Conservation (phyloP, 345 rosid genomes). For the Sisymbrium altissimum region DNA sequence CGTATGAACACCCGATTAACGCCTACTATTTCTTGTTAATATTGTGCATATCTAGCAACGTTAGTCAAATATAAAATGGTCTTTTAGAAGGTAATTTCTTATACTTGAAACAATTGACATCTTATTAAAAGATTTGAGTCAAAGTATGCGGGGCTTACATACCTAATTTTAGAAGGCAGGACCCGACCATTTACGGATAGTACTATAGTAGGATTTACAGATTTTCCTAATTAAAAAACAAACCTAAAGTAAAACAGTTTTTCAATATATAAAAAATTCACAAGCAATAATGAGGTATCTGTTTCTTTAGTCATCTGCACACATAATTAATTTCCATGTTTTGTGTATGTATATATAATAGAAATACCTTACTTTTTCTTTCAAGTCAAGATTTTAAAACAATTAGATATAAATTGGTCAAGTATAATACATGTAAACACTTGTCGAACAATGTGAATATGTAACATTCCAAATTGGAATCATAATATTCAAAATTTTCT, state of each 20-base stretch:
- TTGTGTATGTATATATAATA: not conserved
- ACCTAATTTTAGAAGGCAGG: not conserved
- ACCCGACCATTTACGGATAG: not conserved
- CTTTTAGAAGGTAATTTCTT: not conserved
- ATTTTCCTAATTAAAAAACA: not conserved
- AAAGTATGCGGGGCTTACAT: not conserved
- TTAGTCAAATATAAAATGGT: not conserved
- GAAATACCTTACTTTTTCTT: not conserved
- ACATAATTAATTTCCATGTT: not conserved
- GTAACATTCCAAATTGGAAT: no score
- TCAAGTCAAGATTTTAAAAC: not conserved
- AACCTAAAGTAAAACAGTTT: not conserved
- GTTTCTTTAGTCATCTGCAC: not conserved
- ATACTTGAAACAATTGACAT: not conserved
- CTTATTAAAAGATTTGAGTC: not conserved
- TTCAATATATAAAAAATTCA: not conserved
- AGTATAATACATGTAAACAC: not conserved
- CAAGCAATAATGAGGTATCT: not conserved
- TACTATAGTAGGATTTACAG: not conserved
- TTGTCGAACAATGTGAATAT: not conserved
- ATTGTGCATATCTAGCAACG: not conserved
- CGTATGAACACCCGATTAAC: not conserved
- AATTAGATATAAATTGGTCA: not conserved
- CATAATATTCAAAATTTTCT: no score
- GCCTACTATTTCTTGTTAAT: not conserved